Conservation (phyloP, 2,329 filamentous ascomycete species). For the Hypoxylon sp. region DNA sequence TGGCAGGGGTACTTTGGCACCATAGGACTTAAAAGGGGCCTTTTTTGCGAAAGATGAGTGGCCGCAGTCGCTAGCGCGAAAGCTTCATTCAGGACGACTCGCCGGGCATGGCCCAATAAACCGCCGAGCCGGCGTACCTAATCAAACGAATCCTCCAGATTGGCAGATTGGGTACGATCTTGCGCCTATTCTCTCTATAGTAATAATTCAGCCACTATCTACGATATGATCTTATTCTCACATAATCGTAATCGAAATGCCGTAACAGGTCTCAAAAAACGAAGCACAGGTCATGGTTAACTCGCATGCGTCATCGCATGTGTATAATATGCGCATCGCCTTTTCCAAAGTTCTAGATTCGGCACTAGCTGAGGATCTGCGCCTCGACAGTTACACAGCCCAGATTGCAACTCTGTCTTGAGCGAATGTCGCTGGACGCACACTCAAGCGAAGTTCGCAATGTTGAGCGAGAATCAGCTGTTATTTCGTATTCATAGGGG, state of each 20-base stretch:
- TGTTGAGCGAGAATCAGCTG: conserved; percentile 10
- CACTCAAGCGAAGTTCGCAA: conserved; percentile 29
- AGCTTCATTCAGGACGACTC: conserved; percentile 11
- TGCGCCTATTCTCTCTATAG: not conserved
- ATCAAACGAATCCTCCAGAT: conserved; percentile 2
- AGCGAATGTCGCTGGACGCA: conserved; percentile 4
- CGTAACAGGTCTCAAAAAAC: conserved; percentile 1
- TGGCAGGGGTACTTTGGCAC: conserved; percentile 26
- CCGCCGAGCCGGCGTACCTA: conserved; percentile 18
- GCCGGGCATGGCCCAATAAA: conserved; percentile 3
- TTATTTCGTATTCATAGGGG: not conserved
- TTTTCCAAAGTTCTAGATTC: conserved; percentile 31
- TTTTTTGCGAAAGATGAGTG: conserved; percentile 20
- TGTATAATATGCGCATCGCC: conserved; percentile 6
- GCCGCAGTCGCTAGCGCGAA: conserved; percentile 20
- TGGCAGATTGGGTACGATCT: not conserved
- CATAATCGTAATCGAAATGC: not conserved
- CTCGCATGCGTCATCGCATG: not conserved
- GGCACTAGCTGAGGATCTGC: conserved; percentile 32
- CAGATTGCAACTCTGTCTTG: conserved; percentile 2
- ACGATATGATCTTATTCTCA: not conserved
- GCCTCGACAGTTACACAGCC: conserved; percentile 29
- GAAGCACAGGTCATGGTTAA: not conserved
- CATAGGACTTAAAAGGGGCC: conserved; percentile 17
- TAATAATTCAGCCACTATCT: not conserved